Evolutionary conservation across 2,329 filamentous ascomycete species (phyloP).

Genomic region (Colletotrichum noveboracense): DNA sequence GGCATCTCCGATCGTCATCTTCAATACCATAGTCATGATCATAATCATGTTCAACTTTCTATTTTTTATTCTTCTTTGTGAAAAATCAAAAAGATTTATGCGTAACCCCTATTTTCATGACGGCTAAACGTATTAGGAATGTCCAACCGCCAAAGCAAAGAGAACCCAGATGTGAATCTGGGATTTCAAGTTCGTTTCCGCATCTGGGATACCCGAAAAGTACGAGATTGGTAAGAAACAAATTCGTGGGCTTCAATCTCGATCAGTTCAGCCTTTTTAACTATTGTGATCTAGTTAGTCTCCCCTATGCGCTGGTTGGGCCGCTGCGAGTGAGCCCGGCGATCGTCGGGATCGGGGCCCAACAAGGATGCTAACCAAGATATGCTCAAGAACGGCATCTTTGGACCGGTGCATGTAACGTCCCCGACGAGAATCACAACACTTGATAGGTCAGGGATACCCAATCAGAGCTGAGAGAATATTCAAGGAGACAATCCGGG

Average conservation of each 20-base stretch:
- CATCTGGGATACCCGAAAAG: neutral
- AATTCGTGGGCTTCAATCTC: neutral
- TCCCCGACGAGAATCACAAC: neutral
- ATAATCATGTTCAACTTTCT: too few relatives aligned
- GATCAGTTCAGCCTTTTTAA: neutral
- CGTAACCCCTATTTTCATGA: neutral
- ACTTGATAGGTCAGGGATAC: neutral
- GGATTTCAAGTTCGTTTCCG: neutral
- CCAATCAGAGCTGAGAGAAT: neutral
- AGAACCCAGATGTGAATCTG: neutral
- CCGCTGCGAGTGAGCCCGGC: neutral
- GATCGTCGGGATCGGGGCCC: neutral
- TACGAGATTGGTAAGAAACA: neutral
- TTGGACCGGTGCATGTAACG: neutral
- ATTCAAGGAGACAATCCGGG: neutral
- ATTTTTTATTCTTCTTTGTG: too few relatives aligned
- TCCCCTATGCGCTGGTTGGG: rapidly evolving
- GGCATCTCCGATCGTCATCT: too few relatives aligned
- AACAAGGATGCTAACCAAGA: too few relatives aligned
- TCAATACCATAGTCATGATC: too few relatives aligned
- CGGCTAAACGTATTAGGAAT: neutral
- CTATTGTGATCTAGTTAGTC: neutral
- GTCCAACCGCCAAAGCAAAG: neutral
- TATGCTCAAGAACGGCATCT: too few relatives aligned
- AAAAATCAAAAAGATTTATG: neutral